phyloP scores from a whole-genome alignment of 306 rosid species.

The Citrullus mucosospermus region DNA sequence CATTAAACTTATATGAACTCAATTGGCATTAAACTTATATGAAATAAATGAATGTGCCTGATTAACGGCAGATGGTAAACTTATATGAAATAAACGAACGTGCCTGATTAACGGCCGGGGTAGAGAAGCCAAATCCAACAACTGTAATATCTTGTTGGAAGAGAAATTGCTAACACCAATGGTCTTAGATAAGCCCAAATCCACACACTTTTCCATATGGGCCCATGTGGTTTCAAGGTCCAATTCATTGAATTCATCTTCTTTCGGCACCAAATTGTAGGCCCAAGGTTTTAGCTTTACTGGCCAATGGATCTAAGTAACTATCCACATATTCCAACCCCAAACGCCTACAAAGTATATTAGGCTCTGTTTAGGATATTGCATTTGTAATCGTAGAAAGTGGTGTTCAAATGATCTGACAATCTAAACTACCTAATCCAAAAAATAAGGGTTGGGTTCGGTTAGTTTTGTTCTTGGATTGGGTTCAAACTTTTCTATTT shows the following conservation, averaged over 20 bases:
- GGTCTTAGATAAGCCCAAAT: slow-evolving; percentile 50
- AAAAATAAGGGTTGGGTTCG: no score
- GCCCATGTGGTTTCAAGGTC: slow-evolving; percentile 58
- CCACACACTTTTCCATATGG: slow-evolving; percentile 69
- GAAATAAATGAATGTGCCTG: no score
- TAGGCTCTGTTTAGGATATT: no score
- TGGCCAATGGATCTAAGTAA: slow-evolving; percentile 89
- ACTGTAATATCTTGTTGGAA: slow-evolving; percentile 32
- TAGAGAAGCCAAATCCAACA: slow-evolving; percentile 44
- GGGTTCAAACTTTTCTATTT: no score
- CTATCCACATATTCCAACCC: slow-evolving; percentile 65
- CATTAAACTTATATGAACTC: no score
- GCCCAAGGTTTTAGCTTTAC: slow-evolving; percentile 68
- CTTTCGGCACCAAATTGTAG: slow-evolving; percentile 40
- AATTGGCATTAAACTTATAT: no score
- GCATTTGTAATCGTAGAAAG: no score
- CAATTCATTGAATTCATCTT: slow-evolving; percentile 47
- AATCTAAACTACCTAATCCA: no score
- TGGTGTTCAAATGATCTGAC: no score
- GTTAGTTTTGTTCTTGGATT: no score
- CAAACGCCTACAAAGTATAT: slow-evolving; percentile 24
- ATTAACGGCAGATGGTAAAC: no score
- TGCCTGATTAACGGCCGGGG: slow-evolving; percentile 67
- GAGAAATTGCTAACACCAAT: slow-evolving; percentile 89
- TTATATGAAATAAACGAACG: not conserved